Evolutionary conservation across 768 basidiomycete species (phyloP), one percentile per base, ranked within the genome.

Genomic region (Pleurotus sapidus): DNA sequence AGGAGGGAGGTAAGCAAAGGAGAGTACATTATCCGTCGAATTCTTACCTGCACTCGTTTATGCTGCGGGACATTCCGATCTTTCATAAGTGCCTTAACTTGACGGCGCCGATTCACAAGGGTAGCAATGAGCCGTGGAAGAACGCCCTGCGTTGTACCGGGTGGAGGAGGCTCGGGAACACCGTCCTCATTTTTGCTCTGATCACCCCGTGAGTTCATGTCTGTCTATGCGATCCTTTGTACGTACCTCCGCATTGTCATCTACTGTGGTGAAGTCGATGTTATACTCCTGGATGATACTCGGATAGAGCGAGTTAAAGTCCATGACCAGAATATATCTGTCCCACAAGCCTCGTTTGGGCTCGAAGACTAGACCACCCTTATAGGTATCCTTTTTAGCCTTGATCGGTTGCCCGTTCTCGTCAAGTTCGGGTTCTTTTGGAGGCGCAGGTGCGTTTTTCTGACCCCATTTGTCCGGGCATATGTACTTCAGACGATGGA

Each of bases 271-370:
- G 66, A 98, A 98, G 73, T 98, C 97, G 63, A 99, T 98, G 69
- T 99, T 98, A 68, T 92, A 99, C 77, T 99, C 97, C 67, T 98
- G 97, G 48, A 99, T 99, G 77, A 99, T 99, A 70, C 92, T 95
- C 5, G 97, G 97, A 69, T 99, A 99, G 56, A 99, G 79, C 59
- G 95, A 97, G 73, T 99, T 99, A 86, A 98, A 99, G 71, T 99
- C 97, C 97, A 99, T 99, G 72, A 99, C 97, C 15, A 99, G 81
- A 71, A 98, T 91, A 68, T 81, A 97, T 64, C 88, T 95, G 76
- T 98, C 97, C 92, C 93, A 98, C 40, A 99, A 76, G 9, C 95
- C 93, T 55, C 92, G 80, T 74, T 97, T 95, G 2, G 97, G 97
- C 58, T 97, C 93, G 61, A 99, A 95, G 17, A 99, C 97, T 53